Conservation (phyloP, 2,329 filamentous ascomycete genomes). For the Thielaviopsis ethacetica region DNA sequence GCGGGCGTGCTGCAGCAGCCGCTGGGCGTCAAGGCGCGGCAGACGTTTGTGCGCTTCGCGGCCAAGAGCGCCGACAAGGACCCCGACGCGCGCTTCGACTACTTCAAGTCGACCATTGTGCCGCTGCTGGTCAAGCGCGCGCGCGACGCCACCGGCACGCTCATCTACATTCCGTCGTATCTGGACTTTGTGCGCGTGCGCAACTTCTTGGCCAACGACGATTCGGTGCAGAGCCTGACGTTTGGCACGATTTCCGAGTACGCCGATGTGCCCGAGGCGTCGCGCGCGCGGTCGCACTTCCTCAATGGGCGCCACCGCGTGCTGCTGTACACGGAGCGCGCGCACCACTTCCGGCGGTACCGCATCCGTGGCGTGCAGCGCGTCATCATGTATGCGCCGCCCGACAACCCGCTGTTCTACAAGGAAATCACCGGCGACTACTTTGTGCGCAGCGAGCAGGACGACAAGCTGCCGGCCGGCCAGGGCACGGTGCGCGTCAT, state of each 20-base stretch:
- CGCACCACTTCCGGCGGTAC: slow-evolving; percentile 94
- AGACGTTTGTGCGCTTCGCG: slow-evolving; percentile 82
- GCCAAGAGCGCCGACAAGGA: slow-evolving; percentile 42
- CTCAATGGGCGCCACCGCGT: slow-evolving; percentile 65
- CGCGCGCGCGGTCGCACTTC: slow-evolving; percentile 77
- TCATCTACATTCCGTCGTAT: slow-evolving; percentile 86
- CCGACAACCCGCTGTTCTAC: slow-evolving; percentile 76
- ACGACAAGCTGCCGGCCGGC: slow-evolving; percentile 36
- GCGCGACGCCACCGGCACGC: slow-evolving; percentile 49
- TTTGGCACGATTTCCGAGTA: slow-evolving; percentile 88
- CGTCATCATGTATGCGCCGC: slow-evolving; percentile 79
- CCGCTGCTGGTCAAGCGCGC: slow-evolving; percentile 55
- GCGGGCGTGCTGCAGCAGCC: slow-evolving; percentile 57
- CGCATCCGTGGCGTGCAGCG: slow-evolving; percentile 63
- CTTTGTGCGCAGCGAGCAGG: slow-evolving; percentile 42
- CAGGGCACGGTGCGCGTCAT: slow-evolving; percentile 44
- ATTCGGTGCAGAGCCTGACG: slow-evolving; percentile 32
- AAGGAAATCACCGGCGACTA: slow-evolving; percentile 57
- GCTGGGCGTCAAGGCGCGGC: slow-evolving; percentile 54
- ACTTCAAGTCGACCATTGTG: slow-evolving; percentile 70
- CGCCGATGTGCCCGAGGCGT: slow-evolving; percentile 58
- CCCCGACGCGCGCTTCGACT: slow-evolving; percentile 77
- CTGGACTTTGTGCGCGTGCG: slow-evolving; percentile 88
- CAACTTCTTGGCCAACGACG: slow-evolving; percentile 72
- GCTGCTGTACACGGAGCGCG: slow-evolving; percentile 80